Conservation (phyloP, 495 filamentous ascomycete species). For the Penicillium chermesinum region DNA sequence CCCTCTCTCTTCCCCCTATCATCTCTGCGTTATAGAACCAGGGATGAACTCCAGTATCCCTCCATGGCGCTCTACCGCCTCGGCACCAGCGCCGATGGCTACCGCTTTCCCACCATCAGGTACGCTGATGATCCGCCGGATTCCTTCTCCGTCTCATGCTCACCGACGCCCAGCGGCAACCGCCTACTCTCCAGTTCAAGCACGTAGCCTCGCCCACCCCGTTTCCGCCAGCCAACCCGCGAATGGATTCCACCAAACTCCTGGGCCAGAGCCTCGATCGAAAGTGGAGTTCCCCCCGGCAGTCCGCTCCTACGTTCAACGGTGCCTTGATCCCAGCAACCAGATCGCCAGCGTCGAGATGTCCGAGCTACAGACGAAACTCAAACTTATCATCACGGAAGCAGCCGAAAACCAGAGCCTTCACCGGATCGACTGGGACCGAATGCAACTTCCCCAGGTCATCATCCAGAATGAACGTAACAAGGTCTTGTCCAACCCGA, state of each 20-base stretch:
- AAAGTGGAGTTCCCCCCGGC: constrained; percentile 66
- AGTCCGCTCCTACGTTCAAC: constrained; percentile 77
- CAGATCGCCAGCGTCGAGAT: constrained; percentile 57
- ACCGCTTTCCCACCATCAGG: constrained; percentile 27
- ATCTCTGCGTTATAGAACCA: constrained; percentile 11
- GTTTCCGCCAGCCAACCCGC: constrained; percentile 19
- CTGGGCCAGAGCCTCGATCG: constrained; percentile 22
- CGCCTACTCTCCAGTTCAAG: constrained; percentile 50
- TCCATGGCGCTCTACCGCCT: constrained; percentile 39
- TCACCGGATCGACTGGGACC: constrained; percentile 72
- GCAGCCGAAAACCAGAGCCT: constrained; percentile 68
- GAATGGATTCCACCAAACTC: constrained; percentile 19
- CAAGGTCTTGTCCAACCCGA: constrained; percentile 34
- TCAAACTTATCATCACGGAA: constrained; percentile 78
- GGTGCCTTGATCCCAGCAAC: constrained; percentile 72
- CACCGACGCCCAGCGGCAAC: constrained; percentile 27
- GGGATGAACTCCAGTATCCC: constrained; percentile 40
- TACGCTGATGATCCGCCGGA: constrained; percentile 17
- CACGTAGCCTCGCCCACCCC: constrained; percentile 38
- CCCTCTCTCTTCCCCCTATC: constrained; percentile 7
- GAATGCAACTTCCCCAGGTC: constrained; percentile 78
- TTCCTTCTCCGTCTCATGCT: constrained; percentile 1
- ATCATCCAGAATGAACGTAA: constrained; percentile 73
- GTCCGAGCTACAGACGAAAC: constrained; percentile 71
- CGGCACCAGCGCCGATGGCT: constrained; percentile 28